These are phyloP conservation scores for Gautieria morchelliformis DNA, from an alignment of 768 basidiomycete species.

Conservation along the genomic window DNA sequence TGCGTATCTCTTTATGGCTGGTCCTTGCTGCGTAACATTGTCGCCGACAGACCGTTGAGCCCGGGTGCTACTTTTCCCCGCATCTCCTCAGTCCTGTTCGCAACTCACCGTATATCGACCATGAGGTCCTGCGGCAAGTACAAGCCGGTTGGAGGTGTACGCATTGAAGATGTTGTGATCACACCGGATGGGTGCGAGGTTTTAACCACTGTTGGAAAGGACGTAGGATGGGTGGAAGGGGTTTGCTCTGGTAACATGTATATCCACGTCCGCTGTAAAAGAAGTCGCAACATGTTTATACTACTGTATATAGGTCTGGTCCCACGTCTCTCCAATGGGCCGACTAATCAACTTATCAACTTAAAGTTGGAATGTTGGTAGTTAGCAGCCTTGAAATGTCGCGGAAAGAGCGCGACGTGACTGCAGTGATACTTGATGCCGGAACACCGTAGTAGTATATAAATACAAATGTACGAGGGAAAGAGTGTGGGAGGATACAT, in stretches of 20 bases:
- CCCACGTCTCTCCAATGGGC: too few relatives aligned
- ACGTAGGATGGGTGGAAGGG: conserved; percentile 71
- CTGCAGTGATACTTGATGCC: too few relatives aligned
- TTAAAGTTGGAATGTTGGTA: too few relatives aligned
- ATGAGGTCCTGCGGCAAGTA: conserved; percentile 60
- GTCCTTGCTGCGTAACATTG: not conserved
- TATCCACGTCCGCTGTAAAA: too few relatives aligned
- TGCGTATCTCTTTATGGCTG: conserved; percentile 30
- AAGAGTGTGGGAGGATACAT: too few relatives aligned
- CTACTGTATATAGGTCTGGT: too few relatives aligned
- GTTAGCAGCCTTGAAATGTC: too few relatives aligned
- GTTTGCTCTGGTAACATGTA: conserved; percentile 60
- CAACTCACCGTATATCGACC: conserved; percentile 57
- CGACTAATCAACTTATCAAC: too few relatives aligned
- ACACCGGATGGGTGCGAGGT: conserved; percentile 69
- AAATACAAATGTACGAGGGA: too few relatives aligned
- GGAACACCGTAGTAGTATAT: too few relatives aligned
- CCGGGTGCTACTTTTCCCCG: conserved; percentile 80
- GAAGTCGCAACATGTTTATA: too few relatives aligned
- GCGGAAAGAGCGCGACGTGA: too few relatives aligned
- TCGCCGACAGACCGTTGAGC: conserved; percentile 69
- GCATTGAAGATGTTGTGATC: conserved; percentile 89
- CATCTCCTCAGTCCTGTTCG: conserved; percentile 61
- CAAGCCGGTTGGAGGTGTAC: conserved; percentile 78
- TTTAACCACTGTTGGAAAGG: conserved; percentile 77